phyloP scores from a whole-genome alignment of 1,139 yeast species.

The Geotrichum bryndzae region DNA sequence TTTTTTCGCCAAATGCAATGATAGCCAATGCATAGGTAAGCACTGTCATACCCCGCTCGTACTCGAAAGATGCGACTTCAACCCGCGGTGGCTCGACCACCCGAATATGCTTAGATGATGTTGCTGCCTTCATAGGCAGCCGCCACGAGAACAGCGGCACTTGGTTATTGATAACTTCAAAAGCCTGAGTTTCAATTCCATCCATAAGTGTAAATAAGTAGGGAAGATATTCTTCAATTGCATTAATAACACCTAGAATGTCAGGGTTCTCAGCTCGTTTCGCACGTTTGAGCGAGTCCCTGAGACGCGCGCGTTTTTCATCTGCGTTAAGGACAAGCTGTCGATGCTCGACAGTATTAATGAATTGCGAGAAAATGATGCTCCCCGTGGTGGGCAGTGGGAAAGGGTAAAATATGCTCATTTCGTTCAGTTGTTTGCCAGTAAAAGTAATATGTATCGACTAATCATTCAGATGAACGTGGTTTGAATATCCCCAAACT shows the following conservation, averaged over 20 bases:
- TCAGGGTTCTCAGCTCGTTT: conserved; percentile 30
- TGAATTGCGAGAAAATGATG: conserved; percentile 24
- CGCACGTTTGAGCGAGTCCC: conserved; percentile 32
- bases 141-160: conserved; percentile 29
- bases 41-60: conserved; percentile 31
- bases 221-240: conserved; percentile 33
- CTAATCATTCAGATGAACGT: neutral
- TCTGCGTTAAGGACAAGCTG: conserved; percentile 31
- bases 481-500: neutral
- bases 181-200: conserved; percentile 17
- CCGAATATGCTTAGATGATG: conserved; percentile 15
- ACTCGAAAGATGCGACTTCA: conserved; percentile 28
- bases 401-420: conserved; percentile 28
- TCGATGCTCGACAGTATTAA: conserved; percentile 24
- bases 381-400: conserved; percentile 31
- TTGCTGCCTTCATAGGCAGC: conserved; percentile 26
- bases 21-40: conserved; percentile 30
- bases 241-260: conserved; percentile 29
- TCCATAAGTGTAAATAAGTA: conserved; percentile 23
- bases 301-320: conserved; percentile 29
- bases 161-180: conserved; percentile 15
- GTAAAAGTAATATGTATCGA: neutral
- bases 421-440: conserved; percentile 1
- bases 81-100: conserved; percentile 26
- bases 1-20: conserved; percentile 11